These are phyloP conservation scores for Botryosphaeria agaves DNA, from an alignment of 2,329 filamentous ascomycete genomes.

Conservation along the genomic window DNA sequence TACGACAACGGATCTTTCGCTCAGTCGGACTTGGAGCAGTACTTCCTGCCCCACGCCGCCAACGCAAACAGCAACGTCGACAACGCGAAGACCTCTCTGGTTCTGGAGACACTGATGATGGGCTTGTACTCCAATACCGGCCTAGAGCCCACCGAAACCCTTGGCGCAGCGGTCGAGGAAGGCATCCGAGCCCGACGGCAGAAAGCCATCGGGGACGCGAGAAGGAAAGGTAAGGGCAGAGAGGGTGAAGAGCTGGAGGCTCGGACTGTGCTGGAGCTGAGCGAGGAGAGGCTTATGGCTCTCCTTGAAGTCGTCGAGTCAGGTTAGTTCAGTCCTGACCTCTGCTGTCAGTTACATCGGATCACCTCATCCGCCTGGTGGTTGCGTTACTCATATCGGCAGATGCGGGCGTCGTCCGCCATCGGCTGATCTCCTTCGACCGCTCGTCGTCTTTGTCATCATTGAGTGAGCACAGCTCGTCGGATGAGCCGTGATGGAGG, in stretches of 20 bases:
- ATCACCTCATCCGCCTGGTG: too few relatives aligned
- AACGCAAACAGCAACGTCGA: slow-evolving; percentile 42
- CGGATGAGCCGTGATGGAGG: too few relatives aligned
- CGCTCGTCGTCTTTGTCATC: too few relatives aligned
- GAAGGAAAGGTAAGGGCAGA: slow-evolving; percentile 22
- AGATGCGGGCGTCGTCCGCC: too few relatives aligned
- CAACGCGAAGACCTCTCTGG: slow-evolving; percentile 54
- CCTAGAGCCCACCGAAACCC: slow-evolving; percentile 13
- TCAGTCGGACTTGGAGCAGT: slow-evolving; percentile 33
- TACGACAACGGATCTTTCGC: slow-evolving; percentile 27
- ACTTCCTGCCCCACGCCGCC: slow-evolving; percentile 50
- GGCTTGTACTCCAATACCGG: slow-evolving; percentile 23
- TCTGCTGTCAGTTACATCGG: too few relatives aligned
- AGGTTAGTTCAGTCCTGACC: too few relatives aligned
- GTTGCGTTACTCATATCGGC: too few relatives aligned
- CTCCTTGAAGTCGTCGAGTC: slow-evolving; percentile 17
- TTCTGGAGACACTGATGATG: slow-evolving; percentile 48
- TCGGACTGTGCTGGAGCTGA: slow-evolving; percentile 15
- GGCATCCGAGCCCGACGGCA: slow-evolving; percentile 35
- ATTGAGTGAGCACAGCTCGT: too few relatives aligned
- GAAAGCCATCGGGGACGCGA: slow-evolving; percentile 26
- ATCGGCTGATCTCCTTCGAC: too few relatives aligned
- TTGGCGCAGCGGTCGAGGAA: slow-evolving; percentile 29
- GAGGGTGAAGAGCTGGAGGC: slow-evolving; percentile 18
- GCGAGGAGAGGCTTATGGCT: slow-evolving; percentile 15